Conservation (phyloP, 2,329 filamentous ascomycete species). For the Talaromyces amestolkiae region DNA sequence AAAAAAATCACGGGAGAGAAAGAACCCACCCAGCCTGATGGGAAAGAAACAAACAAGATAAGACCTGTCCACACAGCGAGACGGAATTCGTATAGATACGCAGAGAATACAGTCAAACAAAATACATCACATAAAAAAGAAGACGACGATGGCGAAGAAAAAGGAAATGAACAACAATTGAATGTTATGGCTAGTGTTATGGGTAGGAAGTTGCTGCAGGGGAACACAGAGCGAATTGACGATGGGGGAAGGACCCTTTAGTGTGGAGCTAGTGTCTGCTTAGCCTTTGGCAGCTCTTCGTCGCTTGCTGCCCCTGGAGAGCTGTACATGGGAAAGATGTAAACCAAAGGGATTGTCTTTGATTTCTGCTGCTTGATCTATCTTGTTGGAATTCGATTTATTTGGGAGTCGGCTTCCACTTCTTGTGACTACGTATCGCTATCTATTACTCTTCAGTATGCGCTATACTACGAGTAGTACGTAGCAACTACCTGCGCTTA, state of each 20-base stretch:
- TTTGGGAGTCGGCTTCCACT: not conserved
- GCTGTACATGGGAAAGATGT: not conserved
- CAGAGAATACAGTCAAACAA: not conserved
- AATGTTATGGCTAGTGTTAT: not conserved
- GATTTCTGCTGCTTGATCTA: not conserved
- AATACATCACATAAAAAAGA: conserved; percentile 4
- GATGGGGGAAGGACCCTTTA: conserved; percentile 10
- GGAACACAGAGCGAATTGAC: conserved; percentile 11
- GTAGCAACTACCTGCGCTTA: not conserved
- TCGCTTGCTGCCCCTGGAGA: not conserved
- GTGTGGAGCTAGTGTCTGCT: conserved; percentile 1
- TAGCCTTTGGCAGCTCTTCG: not conserved
- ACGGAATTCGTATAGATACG: not conserved
- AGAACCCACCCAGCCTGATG: conserved; percentile 1
- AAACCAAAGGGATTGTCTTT: not conserved
- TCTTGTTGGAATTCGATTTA: not conserved
- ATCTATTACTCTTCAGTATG: not conserved
- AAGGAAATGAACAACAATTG: not conserved
- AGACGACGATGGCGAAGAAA: not conserved
- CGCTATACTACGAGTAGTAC: not conserved
- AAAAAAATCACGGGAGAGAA: conserved; percentile 8
- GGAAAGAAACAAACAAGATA: not conserved
- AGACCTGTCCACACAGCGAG: not conserved
- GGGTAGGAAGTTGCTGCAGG: conserved; percentile 11
- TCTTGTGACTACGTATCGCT: not conserved